phyloP scores from a whole-genome alignment of 2,329 filamentous ascomycete genomes.

The Aspergillus quadrilineatus region DNA sequence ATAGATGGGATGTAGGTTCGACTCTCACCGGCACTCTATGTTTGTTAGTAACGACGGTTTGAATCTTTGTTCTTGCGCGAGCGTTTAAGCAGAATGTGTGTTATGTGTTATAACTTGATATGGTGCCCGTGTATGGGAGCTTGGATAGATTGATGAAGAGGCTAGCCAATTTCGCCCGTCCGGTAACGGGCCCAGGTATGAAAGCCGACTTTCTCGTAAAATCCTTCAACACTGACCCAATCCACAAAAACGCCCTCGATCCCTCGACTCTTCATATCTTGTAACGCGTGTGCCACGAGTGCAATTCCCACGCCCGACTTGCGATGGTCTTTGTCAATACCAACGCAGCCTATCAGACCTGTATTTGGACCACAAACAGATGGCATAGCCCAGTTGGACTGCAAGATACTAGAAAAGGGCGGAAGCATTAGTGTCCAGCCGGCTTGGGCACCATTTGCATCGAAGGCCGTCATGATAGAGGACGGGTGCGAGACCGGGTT shows the following conservation, averaged over 20 bases:
- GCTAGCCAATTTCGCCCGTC: constrained; percentile 25
- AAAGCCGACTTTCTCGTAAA: constrained; percentile 48
- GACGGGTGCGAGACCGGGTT: constrained; percentile 37
- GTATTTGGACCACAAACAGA: constrained; percentile 42
- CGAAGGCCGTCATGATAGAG: constrained; percentile 46
- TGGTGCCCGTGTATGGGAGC: too few species aligned
- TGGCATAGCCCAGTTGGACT: constrained; percentile 42
- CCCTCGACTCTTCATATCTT: constrained; percentile 44
- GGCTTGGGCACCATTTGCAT: constrained; percentile 38
- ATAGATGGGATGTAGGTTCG: too few species aligned
- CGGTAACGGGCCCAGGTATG: constrained; percentile 42
- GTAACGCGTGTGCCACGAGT: constrained; percentile 44
- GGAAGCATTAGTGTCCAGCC: constrained; percentile 50
- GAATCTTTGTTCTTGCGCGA: too few species aligned
- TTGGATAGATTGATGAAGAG: too few species aligned
- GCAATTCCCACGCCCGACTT: constrained; percentile 44
- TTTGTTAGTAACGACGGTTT: too few species aligned
- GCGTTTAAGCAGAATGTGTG: too few species aligned
- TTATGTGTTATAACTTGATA: too few species aligned
- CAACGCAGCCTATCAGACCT: constrained; percentile 47
- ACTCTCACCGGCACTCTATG: background rate
- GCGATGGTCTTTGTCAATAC: constrained; percentile 40
- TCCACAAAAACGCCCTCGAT: constrained; percentile 47
- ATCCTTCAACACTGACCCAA: constrained; percentile 44
- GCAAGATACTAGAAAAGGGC: constrained; percentile 30